Conservation (phyloP, 2,329 filamentous ascomycete species). For the Trichoderma arundinaceum region DNA sequence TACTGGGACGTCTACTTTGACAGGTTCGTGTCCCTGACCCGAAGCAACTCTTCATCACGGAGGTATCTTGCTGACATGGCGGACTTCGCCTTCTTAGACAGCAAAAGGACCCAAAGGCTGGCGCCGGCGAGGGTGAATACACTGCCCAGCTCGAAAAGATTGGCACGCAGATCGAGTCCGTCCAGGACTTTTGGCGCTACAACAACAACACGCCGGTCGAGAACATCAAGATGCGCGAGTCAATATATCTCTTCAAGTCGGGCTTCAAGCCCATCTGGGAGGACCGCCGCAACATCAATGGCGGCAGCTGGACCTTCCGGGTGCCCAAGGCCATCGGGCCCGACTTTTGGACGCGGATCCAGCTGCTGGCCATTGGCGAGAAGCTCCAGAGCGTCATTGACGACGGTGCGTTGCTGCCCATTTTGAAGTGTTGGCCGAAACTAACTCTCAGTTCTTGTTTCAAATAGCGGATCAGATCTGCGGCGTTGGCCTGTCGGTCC, state of each 20-base stretch:
- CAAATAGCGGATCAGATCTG: constrained; percentile 79
- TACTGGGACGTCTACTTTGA: constrained; percentile 78
- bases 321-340: constrained; percentile 76
- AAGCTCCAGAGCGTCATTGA: constrained; percentile 76
- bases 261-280: constrained; percentile 81
- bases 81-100: not conserved
- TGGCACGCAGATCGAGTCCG: constrained; percentile 71
- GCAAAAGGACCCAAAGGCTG: constrained; percentile 51
- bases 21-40: constrained; percentile 46
- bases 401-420: constrained; percentile 57
- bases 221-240: constrained; percentile 77
- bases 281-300: constrained; percentile 83
- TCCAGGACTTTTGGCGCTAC: constrained; percentile 85
- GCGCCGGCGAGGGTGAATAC: constrained; percentile 52
- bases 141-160: constrained; percentile 65
- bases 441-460: not conserved
- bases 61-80: not conserved
- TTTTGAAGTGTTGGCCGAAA: not conserved
- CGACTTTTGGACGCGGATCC: constrained; percentile 81
- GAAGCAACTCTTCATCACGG: too few species aligned
- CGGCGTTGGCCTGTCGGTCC: constrained; percentile 83
- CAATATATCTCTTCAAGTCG: constrained; percentile 78
- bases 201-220: constrained; percentile 81
- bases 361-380: constrained; percentile 83
- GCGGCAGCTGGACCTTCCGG: constrained; percentile 91